Base-by-base conservation (phyloP, 1,284 basidiomycete species). In the Ganoderma meredithae region DNA sequence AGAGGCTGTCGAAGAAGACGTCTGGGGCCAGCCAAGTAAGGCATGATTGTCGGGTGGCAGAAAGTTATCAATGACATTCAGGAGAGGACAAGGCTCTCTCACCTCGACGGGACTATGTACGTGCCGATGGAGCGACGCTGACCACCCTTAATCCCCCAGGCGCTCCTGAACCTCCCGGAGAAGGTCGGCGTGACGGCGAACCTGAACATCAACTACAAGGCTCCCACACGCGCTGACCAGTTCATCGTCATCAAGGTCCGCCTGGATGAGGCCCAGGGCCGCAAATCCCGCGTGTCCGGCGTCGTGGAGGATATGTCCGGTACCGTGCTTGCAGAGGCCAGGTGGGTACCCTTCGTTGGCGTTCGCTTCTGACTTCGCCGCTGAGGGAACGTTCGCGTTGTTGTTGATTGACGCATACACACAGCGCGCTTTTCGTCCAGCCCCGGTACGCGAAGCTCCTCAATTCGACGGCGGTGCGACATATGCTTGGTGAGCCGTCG, bases 111-210 rank as follows among this genome's bases (percentile, higher is more conserved):
- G 17, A 17, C n/a, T 58, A 17, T 31, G 27, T 31, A 31, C 27
- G 2, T 31, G 27, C 27, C 27, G 27, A 31, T 31, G 27, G 27
- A 31, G 27, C 27, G 27, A 31, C 27, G 27, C 27, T 36, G 31
- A 39, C 59, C 19, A 15, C 15, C n/a, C 6, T 74, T 25, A 9
- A 31, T 12, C 25, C 25, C 6, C 15, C 27, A 95, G 94, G 94
- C 96, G 2, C 87, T 96, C 61, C 84, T 88, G 67, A 95, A 95
- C 76, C 81, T 98, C 0, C 95, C 96, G 0, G 91, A 93, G 40
- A 91, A 94, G 76, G 90, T 98, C 60, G 97, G 95, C n/a, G 96
- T 99, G 13, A 99, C 97, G 0, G 97, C 96, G 1, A 91, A 87
- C 63, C 81, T 96, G 58, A 85, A 85, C 19, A 80, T 96, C 65